Evolutionary conservation across 306 rosid species (phyloP).

Genomic region (Ceratonia siliqua): DNA sequence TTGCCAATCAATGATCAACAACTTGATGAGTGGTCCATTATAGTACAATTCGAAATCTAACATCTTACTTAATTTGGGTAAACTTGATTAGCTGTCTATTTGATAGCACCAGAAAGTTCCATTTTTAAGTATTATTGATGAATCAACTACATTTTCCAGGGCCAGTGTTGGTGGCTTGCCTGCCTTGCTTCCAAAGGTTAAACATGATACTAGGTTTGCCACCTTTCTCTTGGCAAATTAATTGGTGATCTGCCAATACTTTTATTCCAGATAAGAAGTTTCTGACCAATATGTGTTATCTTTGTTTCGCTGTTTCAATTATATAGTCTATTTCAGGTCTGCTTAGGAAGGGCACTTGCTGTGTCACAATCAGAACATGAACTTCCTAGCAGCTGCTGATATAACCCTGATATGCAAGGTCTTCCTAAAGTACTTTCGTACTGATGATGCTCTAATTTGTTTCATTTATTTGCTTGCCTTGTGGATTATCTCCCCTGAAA

Average conservation of each 20-base stretch:
- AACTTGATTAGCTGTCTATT: constrained; percentile 13
- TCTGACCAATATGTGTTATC: constrained; percentile 34
- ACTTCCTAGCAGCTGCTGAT: constrained; percentile 29
- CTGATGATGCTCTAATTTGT: constrained; percentile 20
- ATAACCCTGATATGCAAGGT: constrained; percentile 31
- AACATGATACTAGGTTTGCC: constrained; percentile 50
- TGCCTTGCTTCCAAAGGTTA: constrained; percentile 61
- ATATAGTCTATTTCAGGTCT: constrained; percentile 39
- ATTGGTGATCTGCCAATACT: constrained; percentile 36
- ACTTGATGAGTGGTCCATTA: neutral
- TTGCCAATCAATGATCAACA: constrained; percentile 13
- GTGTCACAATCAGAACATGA: constrained; percentile 33
- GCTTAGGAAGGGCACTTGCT: constrained; percentile 23
- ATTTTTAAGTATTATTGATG: constrained; percentile 40
- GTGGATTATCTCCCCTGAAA: constrained; percentile 17
- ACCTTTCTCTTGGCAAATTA: constrained; percentile 43
- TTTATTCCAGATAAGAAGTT: constrained; percentile 28
- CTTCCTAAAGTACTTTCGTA: neutral
- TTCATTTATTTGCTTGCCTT: constrained; percentile 16
- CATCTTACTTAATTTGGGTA: constrained; percentile 16
- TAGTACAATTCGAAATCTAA: neutral
- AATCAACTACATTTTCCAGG: constrained; percentile 53
- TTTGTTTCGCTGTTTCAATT: constrained; percentile 14
- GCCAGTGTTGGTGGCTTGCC: constrained; percentile 53
- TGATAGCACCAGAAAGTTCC: constrained; percentile 5